Percentiles rank a stretch among this genome's conserved stretches.
Conservation (phyloP, 495 filamentous ascomycete species). For the Penicillium nucicola region DNA sequence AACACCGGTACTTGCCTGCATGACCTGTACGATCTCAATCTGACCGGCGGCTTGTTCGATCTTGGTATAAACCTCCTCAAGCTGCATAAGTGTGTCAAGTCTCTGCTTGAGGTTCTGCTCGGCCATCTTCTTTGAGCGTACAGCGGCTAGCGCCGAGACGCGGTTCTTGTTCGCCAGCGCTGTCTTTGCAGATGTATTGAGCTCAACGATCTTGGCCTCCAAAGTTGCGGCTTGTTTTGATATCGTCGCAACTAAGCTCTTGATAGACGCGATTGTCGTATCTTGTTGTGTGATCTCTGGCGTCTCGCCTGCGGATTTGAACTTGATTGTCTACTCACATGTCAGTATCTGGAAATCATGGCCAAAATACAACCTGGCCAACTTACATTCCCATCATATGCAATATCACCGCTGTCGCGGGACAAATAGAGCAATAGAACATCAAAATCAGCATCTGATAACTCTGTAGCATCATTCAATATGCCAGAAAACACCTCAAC, state of each 20-base stretch:
- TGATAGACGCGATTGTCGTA: conserved; percentile 73
- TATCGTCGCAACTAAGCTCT: conserved; percentile 60
- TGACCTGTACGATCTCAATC: conserved; percentile 71
- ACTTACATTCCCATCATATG: conserved; percentile 61
- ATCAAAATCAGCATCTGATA: conserved; percentile 65
- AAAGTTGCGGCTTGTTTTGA: conserved; percentile 63
- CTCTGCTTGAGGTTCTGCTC: conserved; percentile 68
- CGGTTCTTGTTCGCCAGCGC: conserved; percentile 69
- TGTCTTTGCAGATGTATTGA: conserved; percentile 56
- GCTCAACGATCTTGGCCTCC: conserved; percentile 44
- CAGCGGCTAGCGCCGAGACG: conserved; percentile 67
- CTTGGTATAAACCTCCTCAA: conserved; percentile 74
- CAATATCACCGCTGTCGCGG: conserved; percentile 61
- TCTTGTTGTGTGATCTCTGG: conserved; percentile 69
- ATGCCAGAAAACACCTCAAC: conserved; percentile 51
- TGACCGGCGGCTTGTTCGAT: conserved; percentile 86
- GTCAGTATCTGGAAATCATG: conserved; percentile 10
- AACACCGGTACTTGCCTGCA: conserved; percentile 72
- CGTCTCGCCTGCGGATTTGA: conserved; percentile 51
- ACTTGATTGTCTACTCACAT: conserved; percentile 65
- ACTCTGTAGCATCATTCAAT: conserved; percentile 45
- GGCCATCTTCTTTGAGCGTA: conserved; percentile 78
- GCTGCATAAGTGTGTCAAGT: conserved; percentile 66
- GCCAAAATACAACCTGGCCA: conserved; percentile 12
- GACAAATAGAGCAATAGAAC: conserved; percentile 69